phyloP scores from a whole-genome alignment of 345 rosid species.

The Linum tenue region DNA sequence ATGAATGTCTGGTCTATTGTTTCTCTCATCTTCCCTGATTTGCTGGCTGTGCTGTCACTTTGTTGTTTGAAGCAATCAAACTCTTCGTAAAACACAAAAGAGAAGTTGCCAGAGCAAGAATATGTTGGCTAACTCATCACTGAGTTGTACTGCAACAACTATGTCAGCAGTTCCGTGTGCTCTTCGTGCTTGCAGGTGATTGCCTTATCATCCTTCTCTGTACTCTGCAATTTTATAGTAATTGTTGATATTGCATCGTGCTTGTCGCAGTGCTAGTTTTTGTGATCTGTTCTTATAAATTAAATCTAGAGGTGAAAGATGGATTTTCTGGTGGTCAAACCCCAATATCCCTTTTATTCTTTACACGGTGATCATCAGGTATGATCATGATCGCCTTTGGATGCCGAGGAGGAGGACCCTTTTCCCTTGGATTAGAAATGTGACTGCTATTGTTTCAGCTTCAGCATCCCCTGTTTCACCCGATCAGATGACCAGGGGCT shows the following conservation, averaged over 20 bases:
- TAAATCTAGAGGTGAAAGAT: conserved; percentile 28
- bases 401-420: conserved; percentile 33
- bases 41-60: neutral
- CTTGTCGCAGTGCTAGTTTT: conserved; percentile 1
- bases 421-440: conserved; percentile 29
- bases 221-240: neutral
- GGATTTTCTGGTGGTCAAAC: conserved; percentile 30
- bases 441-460: conserved; percentile 29
- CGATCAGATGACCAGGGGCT: conserved; percentile 50
- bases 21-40: neutral
- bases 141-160: neutral
- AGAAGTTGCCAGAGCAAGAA: neutral
- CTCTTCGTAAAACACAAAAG: neutral
- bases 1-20: neutral
- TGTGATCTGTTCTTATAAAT: conserved; percentile 2
- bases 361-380: conserved; percentile 62
- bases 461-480: conserved; percentile 62
- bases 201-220: neutral
- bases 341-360: conserved; percentile 47
- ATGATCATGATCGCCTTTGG: conserved; percentile 41
- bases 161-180: neutral
- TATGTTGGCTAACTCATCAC: neutral
- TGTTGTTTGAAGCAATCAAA: neutral
- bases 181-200: conserved; percentile 2
- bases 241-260: conserved; percentile 2